Evolutionary conservation across 768 basidiomycete species (phyloP), one percentile per base, ranked within the genome.

Genomic region (Tephrocybe sp.): DNA sequence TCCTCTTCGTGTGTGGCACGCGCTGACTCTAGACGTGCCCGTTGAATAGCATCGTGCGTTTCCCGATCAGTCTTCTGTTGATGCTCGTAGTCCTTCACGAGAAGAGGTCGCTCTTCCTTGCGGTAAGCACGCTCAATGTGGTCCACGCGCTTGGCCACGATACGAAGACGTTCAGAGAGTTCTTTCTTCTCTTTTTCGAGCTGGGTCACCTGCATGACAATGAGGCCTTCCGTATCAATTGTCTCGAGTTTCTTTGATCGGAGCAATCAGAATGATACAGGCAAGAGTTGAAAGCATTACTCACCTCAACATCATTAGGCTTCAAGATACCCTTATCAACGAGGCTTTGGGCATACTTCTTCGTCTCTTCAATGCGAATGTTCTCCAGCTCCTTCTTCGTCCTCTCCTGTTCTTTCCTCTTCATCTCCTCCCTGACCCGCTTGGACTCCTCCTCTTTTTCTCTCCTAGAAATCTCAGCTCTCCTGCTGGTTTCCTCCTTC

Each of bases 131-230:
- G 92, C 71, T 98, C 96, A 66, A 90, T 67, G 71, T 99, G 96
- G 65, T 98, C 97, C 60, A 98, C 81, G 21, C 94, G 88, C 72
- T 98, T 98, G 32, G 85, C 66, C 38, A 86, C 79, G 57, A 95
- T 82, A 20, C 93, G 86, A 42, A 96, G 77, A 18, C 88, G 81
- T 61, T 93, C 90, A 51, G 78, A 79, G 57, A 91, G 75, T 58
- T 93, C 90, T 61, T 84, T 87, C 78, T 94, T 96, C 73, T 98
- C 95, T 73, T 96, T 97, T 73, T 97, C 97, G 39, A 98, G 78
- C 64, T 98, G 93, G 58, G 93, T 86, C 32, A 97, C 93, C 67
- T 97, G 94, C 58, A 97, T 82, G 25, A 80, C 82, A 68, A 98
- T 87, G 55, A 98, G 81, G 41, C 84, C 83, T 61, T 90, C 87